Evolutionary conservation across 805 yeast genomes (phyloP).

Genomic region (Dipodascus albidus): DNA sequence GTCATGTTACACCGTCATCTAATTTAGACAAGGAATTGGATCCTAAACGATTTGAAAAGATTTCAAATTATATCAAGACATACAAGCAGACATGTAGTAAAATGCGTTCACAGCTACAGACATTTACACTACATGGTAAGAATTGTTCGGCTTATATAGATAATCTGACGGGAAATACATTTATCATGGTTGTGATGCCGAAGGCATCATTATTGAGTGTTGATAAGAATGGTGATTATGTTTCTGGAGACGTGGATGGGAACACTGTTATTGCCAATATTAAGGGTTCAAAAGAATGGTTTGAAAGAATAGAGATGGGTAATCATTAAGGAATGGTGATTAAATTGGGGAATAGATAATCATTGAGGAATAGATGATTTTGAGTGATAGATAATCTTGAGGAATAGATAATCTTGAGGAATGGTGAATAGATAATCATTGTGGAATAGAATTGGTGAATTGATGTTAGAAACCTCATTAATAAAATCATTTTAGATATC

Average conservation of each 20-base stretch:
- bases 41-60: conserved; percentile 89
- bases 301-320: conserved; percentile 27
- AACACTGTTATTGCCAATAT: conserved; percentile 27
- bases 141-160: conserved; percentile 31
- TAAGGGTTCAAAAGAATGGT: conserved; percentile 26
- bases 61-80: conserved; percentile 85
- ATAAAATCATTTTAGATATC: no score
- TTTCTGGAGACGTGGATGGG: conserved; percentile 20
- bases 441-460: no score
- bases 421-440: no score
- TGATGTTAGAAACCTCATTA: no score
- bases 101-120: conserved; percentile 72
- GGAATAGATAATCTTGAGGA: no score
- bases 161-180: conserved; percentile 31
- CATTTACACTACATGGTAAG: conserved; percentile 53
- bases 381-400: no score
- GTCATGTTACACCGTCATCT: conserved; percentile 27
- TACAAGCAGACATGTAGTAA: conserved; percentile 88
- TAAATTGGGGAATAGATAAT: no score
- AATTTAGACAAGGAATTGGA: conserved; percentile 35
- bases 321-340: no score
- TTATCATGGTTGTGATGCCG: conserved; percentile 33
- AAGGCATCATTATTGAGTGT: conserved; percentile 14
- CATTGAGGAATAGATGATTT: no score
- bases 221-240: conserved; percentile 12